Percentiles rank a stretch among this genome's conserved stretches.
These are phyloP conservation scores for Domatiomyces catenatus DNA, from an alignment of 2,329 filamentous ascomycete genomes.

Conservation along the genomic window DNA sequence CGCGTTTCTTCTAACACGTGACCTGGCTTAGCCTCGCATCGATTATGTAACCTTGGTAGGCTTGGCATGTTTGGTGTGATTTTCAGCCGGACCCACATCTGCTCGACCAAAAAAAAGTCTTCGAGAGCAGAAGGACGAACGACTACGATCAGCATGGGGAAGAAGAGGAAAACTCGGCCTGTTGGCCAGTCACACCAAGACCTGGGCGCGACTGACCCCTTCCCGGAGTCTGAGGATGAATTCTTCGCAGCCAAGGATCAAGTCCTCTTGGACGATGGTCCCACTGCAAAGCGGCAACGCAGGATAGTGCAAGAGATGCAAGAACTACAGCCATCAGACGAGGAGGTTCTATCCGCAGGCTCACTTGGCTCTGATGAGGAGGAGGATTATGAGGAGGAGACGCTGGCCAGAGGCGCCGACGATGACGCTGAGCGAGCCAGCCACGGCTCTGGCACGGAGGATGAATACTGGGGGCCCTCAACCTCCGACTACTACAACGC, in stretches of 20 bases:
- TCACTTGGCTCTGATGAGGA: conserved; percentile 29
- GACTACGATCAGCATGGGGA: conserved; percentile 31
- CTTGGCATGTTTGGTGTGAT: too few species aligned
- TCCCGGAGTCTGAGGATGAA: conserved; percentile 88
- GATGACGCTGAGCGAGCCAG: conserved; percentile 21
- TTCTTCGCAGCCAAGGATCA: conserved; percentile 79
- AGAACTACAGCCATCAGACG: conserved; percentile 43
- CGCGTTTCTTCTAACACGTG: neutral
- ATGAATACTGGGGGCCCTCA: conserved; percentile 69
- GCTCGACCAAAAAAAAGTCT: neutral
- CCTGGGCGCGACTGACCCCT: conserved; percentile 46
- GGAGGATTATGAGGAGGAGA: conserved; percentile 34
- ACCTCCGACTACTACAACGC: conserved; percentile 88
- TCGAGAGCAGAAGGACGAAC: neutral
- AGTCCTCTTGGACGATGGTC: conserved; percentile 69
- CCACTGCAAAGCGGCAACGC: conserved; percentile 60
- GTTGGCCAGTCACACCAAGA: conserved; percentile 17
- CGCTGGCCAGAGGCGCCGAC: conserved; percentile 30
- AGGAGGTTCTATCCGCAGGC: conserved; percentile 42
- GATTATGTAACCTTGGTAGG: too few species aligned
- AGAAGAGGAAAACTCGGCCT: conserved; percentile 39
- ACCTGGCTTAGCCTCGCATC: too few species aligned
- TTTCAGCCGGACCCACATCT: too few species aligned
- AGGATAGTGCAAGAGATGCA: conserved; percentile 48
- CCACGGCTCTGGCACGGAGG: conserved; percentile 41